Evolutionary conservation across 371 early-diverging fungal species (phyloP).

Genomic region (Rhizopus microsporus): DNA sequence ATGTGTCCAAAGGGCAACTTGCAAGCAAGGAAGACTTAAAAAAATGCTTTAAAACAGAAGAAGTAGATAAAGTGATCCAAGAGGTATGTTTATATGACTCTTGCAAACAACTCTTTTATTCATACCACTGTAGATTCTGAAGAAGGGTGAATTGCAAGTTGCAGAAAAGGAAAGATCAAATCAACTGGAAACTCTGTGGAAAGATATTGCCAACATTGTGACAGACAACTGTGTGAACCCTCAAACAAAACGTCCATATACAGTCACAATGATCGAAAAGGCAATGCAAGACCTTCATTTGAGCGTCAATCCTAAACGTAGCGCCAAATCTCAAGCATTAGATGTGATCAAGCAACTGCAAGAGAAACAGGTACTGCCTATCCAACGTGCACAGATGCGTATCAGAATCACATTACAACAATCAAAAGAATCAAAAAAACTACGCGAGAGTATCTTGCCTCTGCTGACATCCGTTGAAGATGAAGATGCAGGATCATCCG

Average conservation of each 20-base stretch:
- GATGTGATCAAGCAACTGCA: constrained; percentile 93
- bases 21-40: constrained; percentile 87
- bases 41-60: constrained; percentile 88
- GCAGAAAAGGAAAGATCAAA: constrained; percentile 92
- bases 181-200: constrained; percentile 76
- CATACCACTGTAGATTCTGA: constrained; percentile 66
- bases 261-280: constrained; percentile 97
- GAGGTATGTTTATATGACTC: constrained; percentile 55
- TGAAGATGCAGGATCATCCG: constrained; percentile 77
- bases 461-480: constrained; percentile 81
- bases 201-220: constrained; percentile 92
- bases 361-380: constrained; percentile 84
- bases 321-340: constrained; percentile 85
- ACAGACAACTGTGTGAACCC: constrained; percentile 96
- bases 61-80: constrained; percentile 77
- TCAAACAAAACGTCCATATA: constrained; percentile 91
- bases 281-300: constrained; percentile 92
- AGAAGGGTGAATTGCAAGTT: constrained; percentile 95
- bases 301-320: constrained; percentile 84
- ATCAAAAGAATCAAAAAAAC: constrained; percentile 83
- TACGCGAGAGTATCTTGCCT: constrained; percentile 76
- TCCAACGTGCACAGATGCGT: constrained; percentile 94
- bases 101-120: not conserved
- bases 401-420: constrained; percentile 73
- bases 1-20: constrained; percentile 95